phyloP scores from a whole-genome alignment of 1,139 yeast genomes.

The Sporopachydermia cereana region DNA sequence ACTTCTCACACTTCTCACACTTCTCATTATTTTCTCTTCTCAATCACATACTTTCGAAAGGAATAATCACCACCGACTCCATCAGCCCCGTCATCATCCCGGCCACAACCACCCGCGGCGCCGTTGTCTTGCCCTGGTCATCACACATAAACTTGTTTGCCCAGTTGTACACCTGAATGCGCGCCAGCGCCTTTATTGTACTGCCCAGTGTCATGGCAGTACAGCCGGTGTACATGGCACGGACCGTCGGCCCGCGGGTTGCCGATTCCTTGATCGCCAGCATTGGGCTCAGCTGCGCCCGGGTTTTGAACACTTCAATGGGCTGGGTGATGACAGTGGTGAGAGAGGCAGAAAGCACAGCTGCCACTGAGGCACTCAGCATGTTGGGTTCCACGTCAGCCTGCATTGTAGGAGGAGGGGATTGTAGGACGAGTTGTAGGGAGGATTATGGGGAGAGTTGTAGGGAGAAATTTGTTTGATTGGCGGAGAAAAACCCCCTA shows the following conservation, averaged over 20 bases:
- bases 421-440: no score
- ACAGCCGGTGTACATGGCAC: constrained; percentile 54
- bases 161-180: constrained; percentile 68
- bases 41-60: constrained; percentile 51
- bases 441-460: no score
- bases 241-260: constrained; percentile 25
- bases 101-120: constrained; percentile 68
- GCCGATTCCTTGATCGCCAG: constrained; percentile 29
- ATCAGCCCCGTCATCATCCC: constrained; percentile 76
- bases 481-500: no score
- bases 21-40: background rate
- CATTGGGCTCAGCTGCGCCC: constrained; percentile 46
- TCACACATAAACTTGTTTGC: constrained; percentile 64
- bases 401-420: constrained; percentile 3
- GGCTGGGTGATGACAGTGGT: constrained; percentile 73
- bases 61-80: constrained; percentile 77
- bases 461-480: no score
- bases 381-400: constrained; percentile 21
- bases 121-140: constrained; percentile 45
- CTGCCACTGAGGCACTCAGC: constrained; percentile 60
- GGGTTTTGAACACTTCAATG: constrained; percentile 70
- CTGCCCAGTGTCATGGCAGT: constrained; percentile 73
- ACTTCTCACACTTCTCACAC: background rate
- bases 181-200: constrained; percentile 55
- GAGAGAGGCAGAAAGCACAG: constrained; percentile 61